Percentiles rank a stretch among this genome's conserved stretches.
These are phyloP conservation scores for Psilocybe cubensis DNA, from an alignment of 768 basidiomycete species.

Conservation along the genomic window DNA sequence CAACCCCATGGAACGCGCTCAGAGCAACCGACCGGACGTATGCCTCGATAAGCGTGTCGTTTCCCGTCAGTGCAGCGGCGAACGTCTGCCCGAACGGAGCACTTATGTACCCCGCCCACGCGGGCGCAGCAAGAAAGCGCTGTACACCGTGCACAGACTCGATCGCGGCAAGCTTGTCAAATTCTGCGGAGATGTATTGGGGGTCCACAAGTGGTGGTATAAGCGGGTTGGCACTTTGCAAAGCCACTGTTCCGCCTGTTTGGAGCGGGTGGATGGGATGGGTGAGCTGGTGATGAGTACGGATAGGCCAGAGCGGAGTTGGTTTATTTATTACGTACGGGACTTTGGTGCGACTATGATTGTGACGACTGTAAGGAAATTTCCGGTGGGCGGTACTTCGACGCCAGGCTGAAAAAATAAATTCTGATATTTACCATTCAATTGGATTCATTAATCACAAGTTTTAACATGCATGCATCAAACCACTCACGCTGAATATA, in stretches of 20 bases:
- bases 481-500: constrained; percentile 33
- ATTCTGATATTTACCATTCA: constrained; percentile 7
- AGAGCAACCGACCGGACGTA: constrained; percentile 21
- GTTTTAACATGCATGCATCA: background rate
- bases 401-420: constrained; percentile 17
- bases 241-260: constrained; percentile 37
- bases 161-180: constrained; percentile 4
- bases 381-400: constrained; percentile 28
- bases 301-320: background rate
- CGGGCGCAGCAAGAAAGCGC: constrained; percentile 1
- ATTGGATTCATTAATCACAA: background rate
- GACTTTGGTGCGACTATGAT: constrained; percentile 38
- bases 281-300: background rate
- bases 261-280: too few relatives aligned
- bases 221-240: constrained; percentile 50
- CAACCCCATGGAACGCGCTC: constrained; percentile 35
- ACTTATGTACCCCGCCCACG: constrained; percentile 31
- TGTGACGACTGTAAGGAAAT: constrained; percentile 32
- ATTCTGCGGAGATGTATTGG: constrained; percentile 36
- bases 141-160: constrained; percentile 15
- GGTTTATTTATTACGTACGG: constrained; percentile 21
- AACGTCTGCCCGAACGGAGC: constrained; percentile 20
- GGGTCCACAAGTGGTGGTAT: constrained; percentile 53
- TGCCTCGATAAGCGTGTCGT: constrained; percentile 28
- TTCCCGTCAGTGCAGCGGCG: constrained; percentile 10